These are phyloP conservation scores for Lachancea dasiensis DNA, from an alignment of 805 yeast species.

Conservation along the genomic window DNA sequence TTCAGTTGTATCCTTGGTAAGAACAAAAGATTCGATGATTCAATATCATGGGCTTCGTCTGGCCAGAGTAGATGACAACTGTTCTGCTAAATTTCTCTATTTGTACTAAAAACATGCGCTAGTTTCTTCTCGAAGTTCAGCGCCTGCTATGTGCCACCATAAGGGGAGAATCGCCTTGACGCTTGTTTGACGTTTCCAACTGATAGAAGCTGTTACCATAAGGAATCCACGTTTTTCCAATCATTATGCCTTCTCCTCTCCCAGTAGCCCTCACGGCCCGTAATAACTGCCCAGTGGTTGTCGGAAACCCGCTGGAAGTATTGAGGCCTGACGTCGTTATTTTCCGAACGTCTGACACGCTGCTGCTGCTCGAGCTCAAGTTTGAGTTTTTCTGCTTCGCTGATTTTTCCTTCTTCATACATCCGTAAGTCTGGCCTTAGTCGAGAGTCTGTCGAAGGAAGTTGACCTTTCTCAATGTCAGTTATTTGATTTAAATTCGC, in stretches of 20 bases:
- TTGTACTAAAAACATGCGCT: no score
- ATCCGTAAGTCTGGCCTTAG: constrained; percentile 76
- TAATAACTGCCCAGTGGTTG: constrained; percentile 48
- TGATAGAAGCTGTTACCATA: no score
- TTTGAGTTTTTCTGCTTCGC: constrained; percentile 67
- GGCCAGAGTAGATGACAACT: no score
- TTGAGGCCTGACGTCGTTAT: constrained; percentile 48
- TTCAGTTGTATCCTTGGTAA: no score
- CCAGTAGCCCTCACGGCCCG: constrained; percentile 72
- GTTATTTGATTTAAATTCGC: constrained; percentile 80
- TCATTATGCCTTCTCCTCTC: constrained; percentile 56
- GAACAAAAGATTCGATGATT: no score
- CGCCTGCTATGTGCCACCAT: no score
- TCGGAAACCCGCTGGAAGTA: constrained; percentile 48
- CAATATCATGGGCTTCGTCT: no score
- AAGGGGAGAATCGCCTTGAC: no score
- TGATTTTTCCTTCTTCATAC: constrained; percentile 65
- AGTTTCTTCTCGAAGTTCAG: no score
- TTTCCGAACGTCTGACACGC: constrained; percentile 61
- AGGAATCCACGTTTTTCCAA: constrained; percentile 50
- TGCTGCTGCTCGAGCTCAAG: constrained; percentile 70
- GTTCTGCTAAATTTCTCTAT: no score
- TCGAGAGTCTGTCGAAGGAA: constrained; percentile 88
- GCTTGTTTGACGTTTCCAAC: no score
- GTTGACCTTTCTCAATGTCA: constrained; percentile 49